Evolutionary conservation across 2,329 filamentous ascomycete genomes (phyloP).

Genomic region (Gliomastix tumulicola): DNA sequence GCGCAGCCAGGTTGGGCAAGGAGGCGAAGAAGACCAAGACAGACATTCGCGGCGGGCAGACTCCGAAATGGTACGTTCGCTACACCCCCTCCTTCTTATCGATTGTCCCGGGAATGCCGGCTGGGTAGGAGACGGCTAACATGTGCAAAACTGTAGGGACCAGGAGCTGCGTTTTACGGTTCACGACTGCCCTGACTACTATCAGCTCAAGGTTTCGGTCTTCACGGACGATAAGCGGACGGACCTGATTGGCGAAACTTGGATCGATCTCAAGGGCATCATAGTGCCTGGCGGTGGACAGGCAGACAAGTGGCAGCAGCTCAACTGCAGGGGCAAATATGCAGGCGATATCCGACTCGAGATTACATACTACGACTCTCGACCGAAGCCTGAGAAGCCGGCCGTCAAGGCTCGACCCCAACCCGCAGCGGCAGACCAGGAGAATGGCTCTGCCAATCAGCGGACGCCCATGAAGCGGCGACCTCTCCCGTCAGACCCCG

Average conservation of each 20-base stretch:
- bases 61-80: slow-evolving; percentile 75
- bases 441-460: slow-evolving; percentile 32
- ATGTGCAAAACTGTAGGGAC: slow-evolving; percentile 65
- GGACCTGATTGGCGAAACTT: slow-evolving; percentile 90
- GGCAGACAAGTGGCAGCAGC: slow-evolving; percentile 82
- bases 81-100: too few species aligned
- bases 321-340: slow-evolving; percentile 89
- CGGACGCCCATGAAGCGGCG: slow-evolving; percentile 69
- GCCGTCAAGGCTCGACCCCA: slow-evolving; percentile 44
- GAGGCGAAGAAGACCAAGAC: slow-evolving; percentile 96
- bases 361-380: slow-evolving; percentile 89
- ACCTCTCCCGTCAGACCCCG: slow-evolving; percentile 75
- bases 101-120: too few species aligned
- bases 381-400: slow-evolving; percentile 72
- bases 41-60: slow-evolving; percentile 90
- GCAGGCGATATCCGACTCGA: slow-evolving; percentile 92
- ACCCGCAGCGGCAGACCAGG: slow-evolving; percentile 25
- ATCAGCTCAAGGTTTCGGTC: slow-evolving; percentile 87
- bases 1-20: slow-evolving; percentile 86
- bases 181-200: slow-evolving; percentile 94
- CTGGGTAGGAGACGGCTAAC: neutral
- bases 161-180: slow-evolving; percentile 94
- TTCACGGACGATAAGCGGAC: slow-evolving; percentile 99
- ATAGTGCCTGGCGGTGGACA: slow-evolving; percentile 85
- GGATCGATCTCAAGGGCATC: slow-evolving; percentile 76